These are phyloP conservation scores for Rhodotorula mucilaginosa DNA, from an alignment of 1,284 basidiomycete species.

Conservation along the genomic window DNA sequence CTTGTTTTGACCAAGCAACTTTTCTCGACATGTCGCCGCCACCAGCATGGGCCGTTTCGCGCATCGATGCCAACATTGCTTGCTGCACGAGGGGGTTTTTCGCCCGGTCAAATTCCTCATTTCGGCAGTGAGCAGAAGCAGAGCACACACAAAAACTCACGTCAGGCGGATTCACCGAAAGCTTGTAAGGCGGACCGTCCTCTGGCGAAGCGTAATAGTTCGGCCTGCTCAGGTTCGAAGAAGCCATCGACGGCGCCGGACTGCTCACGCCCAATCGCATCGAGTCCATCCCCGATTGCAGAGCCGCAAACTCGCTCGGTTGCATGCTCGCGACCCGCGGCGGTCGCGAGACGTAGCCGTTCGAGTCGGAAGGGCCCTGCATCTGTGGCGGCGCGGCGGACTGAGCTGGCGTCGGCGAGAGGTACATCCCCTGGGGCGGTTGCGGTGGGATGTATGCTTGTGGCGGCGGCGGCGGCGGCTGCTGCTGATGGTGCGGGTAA, in stretches of 20 bases:
- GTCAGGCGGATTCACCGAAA: conserved; percentile 35
- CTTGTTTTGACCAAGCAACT: conserved; percentile 73
- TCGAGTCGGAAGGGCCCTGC: neutral
- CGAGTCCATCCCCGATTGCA: conserved; percentile 15
- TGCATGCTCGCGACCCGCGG: conserved; percentile 28
- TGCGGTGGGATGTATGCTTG: conserved; percentile 12
- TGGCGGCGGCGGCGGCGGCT: neutral
- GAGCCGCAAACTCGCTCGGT: conserved; percentile 22
- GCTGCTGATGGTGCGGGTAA: conserved; percentile 2
- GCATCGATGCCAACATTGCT: conserved; percentile 34
- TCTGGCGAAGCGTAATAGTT: conserved; percentile 33
- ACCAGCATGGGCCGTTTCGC: conserved; percentile 26
- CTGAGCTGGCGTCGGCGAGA: conserved; percentile 3
- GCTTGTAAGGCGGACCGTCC: conserved; percentile 39
- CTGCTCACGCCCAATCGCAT: neutral
- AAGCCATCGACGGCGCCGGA: neutral
- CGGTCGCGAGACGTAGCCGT: conserved; percentile 10
- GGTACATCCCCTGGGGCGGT: conserved; percentile 7
- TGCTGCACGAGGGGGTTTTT: conserved; percentile 11
- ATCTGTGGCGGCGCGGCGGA: neutral
- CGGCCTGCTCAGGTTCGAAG: conserved; percentile 4
- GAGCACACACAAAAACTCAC: neutral
- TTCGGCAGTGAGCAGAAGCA: neutral
- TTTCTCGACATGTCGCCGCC: conserved; percentile 50
- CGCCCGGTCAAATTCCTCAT: neutral